phyloP scores from a whole-genome alignment of 2,329 filamentous ascomycete genomes.

The Fusarium luffae region DNA sequence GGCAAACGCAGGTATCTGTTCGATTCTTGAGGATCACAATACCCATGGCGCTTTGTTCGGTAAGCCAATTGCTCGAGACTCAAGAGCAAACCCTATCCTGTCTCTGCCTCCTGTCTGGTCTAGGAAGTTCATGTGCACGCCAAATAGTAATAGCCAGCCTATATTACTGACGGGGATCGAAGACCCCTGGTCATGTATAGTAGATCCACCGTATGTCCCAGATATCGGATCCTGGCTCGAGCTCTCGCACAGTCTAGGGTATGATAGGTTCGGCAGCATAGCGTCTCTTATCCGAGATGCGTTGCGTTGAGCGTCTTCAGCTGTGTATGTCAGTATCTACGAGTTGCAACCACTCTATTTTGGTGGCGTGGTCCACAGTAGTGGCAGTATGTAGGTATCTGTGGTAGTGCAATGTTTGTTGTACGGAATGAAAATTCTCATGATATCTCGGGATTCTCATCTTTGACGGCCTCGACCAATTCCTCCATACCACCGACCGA shows the following conservation, averaged over 20 bases:
- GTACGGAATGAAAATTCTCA: conserved; percentile 31
- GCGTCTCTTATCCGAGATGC: conserved; percentile 26
- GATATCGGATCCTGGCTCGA: conserved; percentile 11
- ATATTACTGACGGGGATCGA: conserved; percentile 25
- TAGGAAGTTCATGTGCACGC: conserved; percentile 21
- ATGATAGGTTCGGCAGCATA: conserved; percentile 25
- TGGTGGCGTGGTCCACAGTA: conserved; percentile 26
- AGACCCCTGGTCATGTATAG: conserved; percentile 14
- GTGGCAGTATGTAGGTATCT: conserved; percentile 18
- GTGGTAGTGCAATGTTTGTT: conserved; percentile 28
- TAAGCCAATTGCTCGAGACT: conserved; percentile 8
- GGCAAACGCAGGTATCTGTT: conserved; percentile 21
- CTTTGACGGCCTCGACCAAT: conserved; percentile 65
- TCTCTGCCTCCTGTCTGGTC: conserved; percentile 11
- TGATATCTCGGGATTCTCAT: conserved; percentile 56
- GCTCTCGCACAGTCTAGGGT: conserved; percentile 6
- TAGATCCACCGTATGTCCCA: conserved; percentile 24
- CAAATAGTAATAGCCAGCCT: conserved; percentile 27
- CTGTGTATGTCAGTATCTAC: conserved; percentile 24
- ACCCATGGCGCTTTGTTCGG: conserved; percentile 8
- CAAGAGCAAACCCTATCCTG: conserved; percentile 18
- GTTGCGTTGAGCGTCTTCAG: conserved; percentile 18
- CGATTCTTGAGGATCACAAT: conserved; percentile 6
- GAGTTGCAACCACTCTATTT: conserved; percentile 23
- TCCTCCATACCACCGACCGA: conserved; percentile 72